These are phyloP conservation scores for Microcos paniculata DNA, from an alignment of 345 rosid genomes.

Conservation along the genomic window DNA sequence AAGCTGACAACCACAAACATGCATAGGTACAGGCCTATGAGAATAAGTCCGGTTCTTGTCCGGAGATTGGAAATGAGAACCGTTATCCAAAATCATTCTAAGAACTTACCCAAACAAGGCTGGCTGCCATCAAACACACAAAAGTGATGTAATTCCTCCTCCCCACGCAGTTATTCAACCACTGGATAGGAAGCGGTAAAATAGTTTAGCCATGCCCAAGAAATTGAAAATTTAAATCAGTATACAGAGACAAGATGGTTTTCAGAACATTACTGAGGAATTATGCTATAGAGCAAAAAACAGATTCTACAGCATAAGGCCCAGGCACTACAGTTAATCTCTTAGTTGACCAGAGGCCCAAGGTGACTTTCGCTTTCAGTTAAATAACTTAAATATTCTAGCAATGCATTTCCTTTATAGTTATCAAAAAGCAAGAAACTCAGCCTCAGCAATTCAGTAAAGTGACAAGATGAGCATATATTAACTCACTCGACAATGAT, in stretches of 20 bases:
- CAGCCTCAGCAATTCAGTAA: background rate
- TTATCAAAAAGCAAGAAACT: slow-evolving; percentile 4
- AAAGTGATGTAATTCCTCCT: slow-evolving; percentile 84
- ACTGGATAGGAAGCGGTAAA: slow-evolving; percentile 47
- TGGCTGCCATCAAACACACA: slow-evolving; percentile 83
- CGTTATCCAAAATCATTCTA: background rate
- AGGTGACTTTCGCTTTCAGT: background rate
- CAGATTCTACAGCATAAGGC: background rate
- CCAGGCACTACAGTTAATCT: background rate
- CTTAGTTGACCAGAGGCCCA: background rate
- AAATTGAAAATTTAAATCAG: background rate
- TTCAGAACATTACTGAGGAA: background rate
- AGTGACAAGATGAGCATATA: slow-evolving; percentile 6
- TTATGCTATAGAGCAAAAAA: background rate
- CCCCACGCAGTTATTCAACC: slow-evolving; percentile 97
- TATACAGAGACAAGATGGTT: background rate
- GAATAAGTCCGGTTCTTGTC: slow-evolving; percentile 7
- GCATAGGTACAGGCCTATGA: slow-evolving; percentile 9
- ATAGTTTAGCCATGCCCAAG: background rate
- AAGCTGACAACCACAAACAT: slow-evolving; percentile 55
- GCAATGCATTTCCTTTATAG: background rate
- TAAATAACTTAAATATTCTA: background rate
- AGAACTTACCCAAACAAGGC: slow-evolving; percentile 82
- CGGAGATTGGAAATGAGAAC: slow-evolving; percentile 4
- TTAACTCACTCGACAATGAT: slow-evolving; percentile 84